A percentile compares a stretch with the other conserved stretches of the same genome.
These are phyloP conservation scores for Trifolium pratense DNA, from an alignment of 306 rosid species.

Conservation along the genomic window DNA sequence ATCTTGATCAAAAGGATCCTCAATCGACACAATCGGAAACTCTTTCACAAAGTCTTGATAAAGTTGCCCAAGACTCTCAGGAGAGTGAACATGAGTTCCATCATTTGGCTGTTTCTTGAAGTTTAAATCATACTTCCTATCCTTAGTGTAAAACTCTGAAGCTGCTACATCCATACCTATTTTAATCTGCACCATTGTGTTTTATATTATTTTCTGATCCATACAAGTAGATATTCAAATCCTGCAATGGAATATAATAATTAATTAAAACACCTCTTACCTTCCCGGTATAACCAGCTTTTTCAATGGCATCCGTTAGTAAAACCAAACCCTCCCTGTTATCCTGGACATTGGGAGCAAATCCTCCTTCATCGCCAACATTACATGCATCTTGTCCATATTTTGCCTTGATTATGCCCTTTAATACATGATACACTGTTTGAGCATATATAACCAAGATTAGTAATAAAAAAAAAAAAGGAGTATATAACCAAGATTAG, in stretches of 20 bases:
- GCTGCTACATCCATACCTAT: conserved; percentile 99
- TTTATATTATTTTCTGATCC: conserved; percentile 23
- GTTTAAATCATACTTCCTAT: conserved; percentile 79
- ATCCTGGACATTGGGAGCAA: conserved; percentile 98
- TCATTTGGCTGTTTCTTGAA: conserved; percentile 96
- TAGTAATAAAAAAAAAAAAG: too few species aligned
- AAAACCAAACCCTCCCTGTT: conserved; percentile 91
- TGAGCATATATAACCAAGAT: neutral
- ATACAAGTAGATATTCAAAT: conserved; percentile 25
- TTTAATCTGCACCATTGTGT: conserved; percentile 73
- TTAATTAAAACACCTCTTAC: conserved; percentile 42
- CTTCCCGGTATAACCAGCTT: conserved; percentile 98
- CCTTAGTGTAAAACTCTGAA: conserved; percentile 88
- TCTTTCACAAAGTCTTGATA: conserved; percentile 83
- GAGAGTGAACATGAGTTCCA: conserved; percentile 81
- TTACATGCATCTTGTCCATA: conserved; percentile 99
- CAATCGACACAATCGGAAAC: conserved; percentile 93
- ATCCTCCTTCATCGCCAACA: conserved; percentile 99
- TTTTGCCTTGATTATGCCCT: conserved; percentile 93
- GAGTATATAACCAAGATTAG: too few species aligned
- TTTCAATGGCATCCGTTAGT: conserved; percentile 95
- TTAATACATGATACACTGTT: conserved; percentile 83
- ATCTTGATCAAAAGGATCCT: conserved; percentile 99
- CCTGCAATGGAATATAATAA: conserved; percentile 17
- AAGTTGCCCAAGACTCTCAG: conserved; percentile 75